phyloP scores from a whole-genome alignment of 768 basidiomycete species.

The Lenzites betulinus region DNA sequence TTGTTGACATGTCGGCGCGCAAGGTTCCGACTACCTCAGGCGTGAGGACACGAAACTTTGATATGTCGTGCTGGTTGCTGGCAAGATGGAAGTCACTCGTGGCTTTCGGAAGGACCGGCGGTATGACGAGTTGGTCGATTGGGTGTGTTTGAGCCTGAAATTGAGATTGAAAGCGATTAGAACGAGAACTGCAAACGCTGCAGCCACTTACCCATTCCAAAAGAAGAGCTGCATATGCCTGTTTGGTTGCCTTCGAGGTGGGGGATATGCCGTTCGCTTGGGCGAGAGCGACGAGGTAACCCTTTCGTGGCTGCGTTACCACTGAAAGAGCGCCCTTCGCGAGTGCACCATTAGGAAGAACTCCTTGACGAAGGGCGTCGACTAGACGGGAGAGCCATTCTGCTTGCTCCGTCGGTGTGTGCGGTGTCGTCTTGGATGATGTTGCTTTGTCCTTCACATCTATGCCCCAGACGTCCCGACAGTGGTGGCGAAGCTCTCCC shows the following conservation, averaged over 20 bases:
- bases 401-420: background rate
- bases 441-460: background rate
- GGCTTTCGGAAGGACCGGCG: background rate
- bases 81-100: background rate
- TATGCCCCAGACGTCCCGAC: background rate
- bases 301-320: background rate
- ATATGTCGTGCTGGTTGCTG: background rate
- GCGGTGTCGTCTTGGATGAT: background rate
- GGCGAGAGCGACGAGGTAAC: background rate
- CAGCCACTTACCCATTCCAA: background rate
- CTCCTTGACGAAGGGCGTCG: background rate
- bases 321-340: too few relatives aligned
- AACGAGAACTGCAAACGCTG: background rate
- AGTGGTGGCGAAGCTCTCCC: background rate
- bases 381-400: background rate
- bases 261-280: background rate
- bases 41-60: background rate
- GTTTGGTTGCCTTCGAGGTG: background rate
- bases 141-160: background rate
- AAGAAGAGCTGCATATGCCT: background rate
- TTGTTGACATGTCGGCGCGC: background rate
- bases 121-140: background rate
- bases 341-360: too few relatives aligned
- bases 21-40: background rate
- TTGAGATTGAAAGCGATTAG: background rate